These are phyloP conservation scores for Xylaria intraflava DNA, from an alignment of 495 filamentous ascomycete species.

Conservation along the genomic window DNA sequence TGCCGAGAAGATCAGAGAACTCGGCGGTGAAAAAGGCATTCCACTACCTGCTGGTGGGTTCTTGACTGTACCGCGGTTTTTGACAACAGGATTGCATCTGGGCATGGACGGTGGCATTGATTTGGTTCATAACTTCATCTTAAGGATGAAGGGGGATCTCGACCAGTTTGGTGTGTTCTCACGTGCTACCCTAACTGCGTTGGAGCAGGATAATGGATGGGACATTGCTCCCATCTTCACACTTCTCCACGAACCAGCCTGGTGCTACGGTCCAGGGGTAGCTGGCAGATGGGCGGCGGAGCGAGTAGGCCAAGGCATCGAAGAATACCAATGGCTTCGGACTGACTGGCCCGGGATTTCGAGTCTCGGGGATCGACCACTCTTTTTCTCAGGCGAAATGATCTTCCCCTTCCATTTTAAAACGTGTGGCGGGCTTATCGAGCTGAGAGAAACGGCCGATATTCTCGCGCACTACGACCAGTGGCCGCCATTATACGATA, in stretches of 20 bases:
- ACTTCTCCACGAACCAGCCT: conserved; percentile 77
- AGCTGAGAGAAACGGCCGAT: conserved; percentile 59
- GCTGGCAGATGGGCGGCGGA: conserved; percentile 46
- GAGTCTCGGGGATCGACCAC: conserved; percentile 42
- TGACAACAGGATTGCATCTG: conserved; percentile 68
- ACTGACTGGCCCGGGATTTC: conserved; percentile 20
- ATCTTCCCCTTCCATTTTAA: conserved; percentile 77
- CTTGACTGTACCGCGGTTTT: conserved; percentile 63
- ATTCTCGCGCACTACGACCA: conserved; percentile 56
- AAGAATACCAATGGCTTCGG: conserved; percentile 39
- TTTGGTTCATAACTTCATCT: conserved; percentile 60
- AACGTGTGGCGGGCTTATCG: conserved; percentile 61
- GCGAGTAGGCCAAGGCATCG: conserved; percentile 31
- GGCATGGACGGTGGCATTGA: conserved; percentile 72
- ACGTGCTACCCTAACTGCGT: conserved; percentile 54
- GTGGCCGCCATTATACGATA: conserved; percentile 76
- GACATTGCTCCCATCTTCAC: conserved; percentile 78
- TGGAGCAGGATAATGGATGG: conserved; percentile 61
- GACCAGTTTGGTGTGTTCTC: conserved; percentile 66
- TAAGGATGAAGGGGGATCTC: conserved; percentile 62
- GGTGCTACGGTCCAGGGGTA: conserved; percentile 51
- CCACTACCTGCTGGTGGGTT: conserved; percentile 58
- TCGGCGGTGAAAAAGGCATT: conserved; percentile 38
- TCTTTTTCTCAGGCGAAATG: conserved; percentile 91
- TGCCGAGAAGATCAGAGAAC: conserved; percentile 52